A percentile compares a stretch with the other conserved stretches of the same genome.
phyloP scores from a whole-genome alignment of 1,284 basidiomycete genomes.

The Irpex rosettiformis region DNA sequence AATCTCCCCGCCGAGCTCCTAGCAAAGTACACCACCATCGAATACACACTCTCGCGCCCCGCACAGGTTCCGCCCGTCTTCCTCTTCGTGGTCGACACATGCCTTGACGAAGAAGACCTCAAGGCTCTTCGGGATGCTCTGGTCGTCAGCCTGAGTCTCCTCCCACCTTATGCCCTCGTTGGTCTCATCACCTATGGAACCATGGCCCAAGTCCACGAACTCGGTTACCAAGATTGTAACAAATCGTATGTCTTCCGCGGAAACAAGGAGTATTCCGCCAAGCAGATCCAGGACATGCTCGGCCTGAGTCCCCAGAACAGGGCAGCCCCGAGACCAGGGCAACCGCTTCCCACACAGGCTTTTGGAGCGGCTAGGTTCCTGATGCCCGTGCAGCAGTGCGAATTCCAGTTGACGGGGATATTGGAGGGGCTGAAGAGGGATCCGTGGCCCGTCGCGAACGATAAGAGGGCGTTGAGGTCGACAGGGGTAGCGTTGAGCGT shows the following conservation, averaged over 20 bases:
- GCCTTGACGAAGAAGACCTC: constrained; percentile 95
- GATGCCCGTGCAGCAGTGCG: constrained; percentile 89
- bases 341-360: constrained; percentile 80
- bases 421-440: constrained; percentile 89
- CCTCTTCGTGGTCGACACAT: constrained; percentile 97
- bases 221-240: constrained; percentile 94
- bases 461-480: constrained; percentile 93
- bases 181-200: constrained; percentile 96
- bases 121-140: constrained; percentile 93
- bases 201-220: constrained; percentile 99
- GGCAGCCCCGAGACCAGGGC: constrained; percentile 80
- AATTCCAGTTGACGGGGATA: constrained; percentile 95
- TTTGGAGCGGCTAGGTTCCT: constrained; percentile 93
- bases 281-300: constrained; percentile 99
- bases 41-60: constrained; percentile 93
- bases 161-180: constrained; percentile 93
- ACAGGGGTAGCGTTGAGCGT: constrained; percentile 95
- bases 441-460: constrained; percentile 97
- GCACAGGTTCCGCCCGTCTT: constrained; percentile 95
- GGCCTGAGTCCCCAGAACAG: constrained; percentile 78
- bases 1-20: constrained; percentile 95
- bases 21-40: constrained; percentile 99
- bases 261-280: constrained; percentile 96
- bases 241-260: constrained; percentile 99
- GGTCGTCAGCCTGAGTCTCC: constrained; percentile 88